Conservation (phyloP, 2,329 filamentous ascomycete species). For the Madurella fahalii region DNA sequence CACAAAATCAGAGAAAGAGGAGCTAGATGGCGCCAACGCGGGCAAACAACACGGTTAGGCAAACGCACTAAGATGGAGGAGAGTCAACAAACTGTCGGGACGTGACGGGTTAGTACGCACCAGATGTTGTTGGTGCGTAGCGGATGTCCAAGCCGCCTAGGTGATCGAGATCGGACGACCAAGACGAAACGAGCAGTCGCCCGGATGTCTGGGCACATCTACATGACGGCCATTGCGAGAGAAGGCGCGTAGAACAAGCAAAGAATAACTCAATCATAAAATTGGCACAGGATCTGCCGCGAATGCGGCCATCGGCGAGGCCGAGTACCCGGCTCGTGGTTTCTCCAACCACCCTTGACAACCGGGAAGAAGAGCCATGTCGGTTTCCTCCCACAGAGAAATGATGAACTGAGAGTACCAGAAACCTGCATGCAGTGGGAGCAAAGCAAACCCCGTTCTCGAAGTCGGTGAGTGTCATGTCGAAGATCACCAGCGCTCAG, state of each 20-base stretch:
- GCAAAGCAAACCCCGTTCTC: background rate
- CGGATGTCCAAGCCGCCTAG: too few species aligned
- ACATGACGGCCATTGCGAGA: background rate
- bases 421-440: background rate
- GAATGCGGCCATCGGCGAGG: too few species aligned
- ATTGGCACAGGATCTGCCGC: background rate
- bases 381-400: background rate
- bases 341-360: too few species aligned
- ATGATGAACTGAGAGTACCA: background rate
- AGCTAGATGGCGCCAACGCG: too few species aligned
- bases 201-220: background rate
- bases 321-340: too few species aligned
- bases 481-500: slow-evolving; percentile 17
- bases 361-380: too few species aligned
- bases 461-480: slow-evolving; percentile 23
- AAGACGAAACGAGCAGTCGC: background rate
- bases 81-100: too few species aligned
- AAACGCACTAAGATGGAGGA: too few species aligned
- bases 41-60: too few species aligned
- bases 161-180: background rate
- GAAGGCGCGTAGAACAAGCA: background rate
- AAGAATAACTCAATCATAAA: background rate
- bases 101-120: too few species aligned
- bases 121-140: too few species aligned
- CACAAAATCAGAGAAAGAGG: too few species aligned